Base-by-base conservation (phyloP, 2,329 filamentous ascomycete genomes). In the Aspergillus melleus region DNA sequence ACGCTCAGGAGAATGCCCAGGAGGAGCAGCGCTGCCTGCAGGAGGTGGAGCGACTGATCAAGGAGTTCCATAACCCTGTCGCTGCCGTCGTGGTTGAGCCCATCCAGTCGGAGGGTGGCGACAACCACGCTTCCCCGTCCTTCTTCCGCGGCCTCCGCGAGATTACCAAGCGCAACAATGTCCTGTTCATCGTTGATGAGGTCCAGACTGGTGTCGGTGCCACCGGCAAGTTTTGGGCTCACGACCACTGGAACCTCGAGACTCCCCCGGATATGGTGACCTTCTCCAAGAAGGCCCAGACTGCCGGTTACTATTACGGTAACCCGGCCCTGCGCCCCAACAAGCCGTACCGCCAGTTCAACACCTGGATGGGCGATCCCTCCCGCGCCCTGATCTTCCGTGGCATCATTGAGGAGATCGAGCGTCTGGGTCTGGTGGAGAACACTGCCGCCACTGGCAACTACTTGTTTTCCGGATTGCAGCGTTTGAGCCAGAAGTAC, bases 291-390 rank as follows among this genome's bases (percentile, higher is more conserved):
- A 96, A 96, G 84, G 93, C 92, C 3, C 92, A 96, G 80, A 91
- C 92, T 2, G 92, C 93, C 6, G 92, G 92, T 36, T 96, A 94
- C 84, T 96, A 95, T 84, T 96, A 88, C 74, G 89, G 89, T 62
- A 89, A 95, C 83, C 84, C 86, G 10, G 87, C 86, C 47, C 84
- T 96, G 67, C 84, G 90, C 12, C 92, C 92, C 63, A 96, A 96
- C 83, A 93, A 93, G 84, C 90, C 93, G 6, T 96, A 96, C 83
- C 88, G 92, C 63, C 92, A 96, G 79, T 96, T 96, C 84, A 96
- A 96, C 84, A 96, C 92, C 52, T 96, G 92, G 92, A 96, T 96
- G 89, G 92, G 92, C 70, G 92, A 96, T 79, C 92, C 92, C 16
- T 88, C 90, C 14, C 88, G 91, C 61, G 91, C 90, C 16, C 81